phyloP scores from a whole-genome alignment of 108 stramenopile genomes.

The Pinguiococcus pyrenoidosus region DNA sequence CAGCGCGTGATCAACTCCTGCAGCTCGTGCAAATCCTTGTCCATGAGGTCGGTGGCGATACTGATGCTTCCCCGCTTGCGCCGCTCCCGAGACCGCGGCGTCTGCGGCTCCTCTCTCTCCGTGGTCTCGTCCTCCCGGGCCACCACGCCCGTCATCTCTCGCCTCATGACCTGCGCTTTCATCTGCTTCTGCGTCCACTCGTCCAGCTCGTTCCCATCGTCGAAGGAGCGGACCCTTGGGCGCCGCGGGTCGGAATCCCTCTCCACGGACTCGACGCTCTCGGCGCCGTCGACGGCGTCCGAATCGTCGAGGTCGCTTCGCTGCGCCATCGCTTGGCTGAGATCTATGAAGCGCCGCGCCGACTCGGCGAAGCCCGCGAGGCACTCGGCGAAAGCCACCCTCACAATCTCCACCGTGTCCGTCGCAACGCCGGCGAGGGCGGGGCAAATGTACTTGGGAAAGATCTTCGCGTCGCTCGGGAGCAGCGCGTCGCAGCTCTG shows the following conservation, averaged over 20 bases:
- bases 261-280: neutral
- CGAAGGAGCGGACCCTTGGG: neutral
- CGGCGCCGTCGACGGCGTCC: neutral
- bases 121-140: neutral
- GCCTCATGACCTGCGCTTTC: neutral
- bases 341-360: conserved; percentile 66
- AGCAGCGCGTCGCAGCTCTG: conserved; percentile 56
- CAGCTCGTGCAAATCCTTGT: conserved; percentile 7
- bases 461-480: conserved; percentile 75
- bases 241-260: neutral
- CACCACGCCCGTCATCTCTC: neutral
- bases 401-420: conserved; percentile 63
- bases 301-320: conserved; percentile 1
- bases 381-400: conserved; percentile 65
- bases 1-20: conserved; percentile 9
- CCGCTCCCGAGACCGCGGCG: neutral
- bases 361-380: conserved; percentile 68
- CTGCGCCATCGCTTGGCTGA: conserved; percentile 55
- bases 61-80: no score
- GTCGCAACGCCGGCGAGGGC: conserved; percentile 63
- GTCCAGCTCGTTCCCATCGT: no score
- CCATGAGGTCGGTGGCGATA: conserved; percentile 4
- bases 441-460: conserved; percentile 86
- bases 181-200: no score
- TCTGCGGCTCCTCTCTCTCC: neutral